Conservation (phyloP, 1,284 basidiomycete species). For the Jaminaea rosea region DNA sequence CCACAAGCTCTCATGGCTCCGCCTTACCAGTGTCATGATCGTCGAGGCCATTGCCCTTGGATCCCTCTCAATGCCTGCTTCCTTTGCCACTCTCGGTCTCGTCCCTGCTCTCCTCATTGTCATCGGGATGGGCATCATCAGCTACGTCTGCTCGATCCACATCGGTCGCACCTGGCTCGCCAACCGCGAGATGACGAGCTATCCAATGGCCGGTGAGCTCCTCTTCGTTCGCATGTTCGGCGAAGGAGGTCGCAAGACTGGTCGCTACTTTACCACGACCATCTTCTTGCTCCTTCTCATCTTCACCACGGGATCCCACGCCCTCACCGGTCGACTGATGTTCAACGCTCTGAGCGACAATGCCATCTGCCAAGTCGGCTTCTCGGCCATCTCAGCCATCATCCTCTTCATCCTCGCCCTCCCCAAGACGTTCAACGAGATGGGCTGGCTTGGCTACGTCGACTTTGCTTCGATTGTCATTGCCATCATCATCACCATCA, state of each 20-base stretch:
- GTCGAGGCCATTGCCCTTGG: conserved; percentile 40
- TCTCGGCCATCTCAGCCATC: conserved; percentile 32
- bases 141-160: conserved; percentile 29
- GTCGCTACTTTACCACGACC: conserved; percentile 2
- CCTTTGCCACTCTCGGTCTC: conserved; percentile 36
- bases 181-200: conserved; percentile 24
- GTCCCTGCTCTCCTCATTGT: conserved; percentile 25
- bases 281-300: conserved; percentile 6
- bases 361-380: conserved; percentile 28
- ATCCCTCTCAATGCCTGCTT: conserved; percentile 10
- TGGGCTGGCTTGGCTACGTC: conserved; percentile 37
- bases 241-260: neutral
- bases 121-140: conserved; percentile 27
- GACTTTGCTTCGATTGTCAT: conserved; percentile 35
- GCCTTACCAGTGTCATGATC: conserved; percentile 30
- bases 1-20: conserved; percentile 31
- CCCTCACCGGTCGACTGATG: conserved; percentile 33
- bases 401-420: conserved; percentile 34
- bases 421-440: conserved; percentile 31
- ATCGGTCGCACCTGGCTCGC: conserved; percentile 32
- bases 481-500: conserved; percentile 33
- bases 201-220: conserved; percentile 10
- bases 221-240: conserved; percentile 1
- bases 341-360: conserved; percentile 26
- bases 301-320: conserved; percentile 23